Base-by-base conservation (phyloP, 139 green algal species). In the Bryopsis sp. region DNA sequence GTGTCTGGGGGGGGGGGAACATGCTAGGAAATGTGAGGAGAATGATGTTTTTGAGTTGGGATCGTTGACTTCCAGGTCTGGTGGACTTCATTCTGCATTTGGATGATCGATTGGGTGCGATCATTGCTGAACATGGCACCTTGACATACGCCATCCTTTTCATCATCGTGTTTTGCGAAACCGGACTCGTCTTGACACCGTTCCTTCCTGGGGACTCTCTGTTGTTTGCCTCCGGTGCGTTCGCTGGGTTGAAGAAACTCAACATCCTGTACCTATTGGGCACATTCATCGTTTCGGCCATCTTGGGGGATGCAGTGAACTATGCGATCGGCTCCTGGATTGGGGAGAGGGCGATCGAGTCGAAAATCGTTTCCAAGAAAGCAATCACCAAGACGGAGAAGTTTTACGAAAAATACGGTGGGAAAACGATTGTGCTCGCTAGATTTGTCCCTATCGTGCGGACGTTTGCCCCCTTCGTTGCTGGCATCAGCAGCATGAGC, bases 401-500 rank as follows among this genome's bases (percentile, higher is more conserved):
- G 8, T 96, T 91, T 67, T 96, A 93, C 58, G 68, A 46, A 37
- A 92, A 91, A 76, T 85, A 95, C 64, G 89, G 89, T 11, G 86
- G 82, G 67, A 93, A 93, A 74, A 91, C 89, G 3, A 79, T 97
- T 19, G 88, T 97, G 39, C 77, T 97, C 57, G 91, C 88, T 2
- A 82, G 91, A 33, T 97, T 97, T 69, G 82, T 97, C 39, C 89
- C 90, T 60, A 96, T 97, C 64, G 82, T 97, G 0, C 82, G 91
- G 31, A 97, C 91, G 3, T 94, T 96, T 71, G 91, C 91, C 22
- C 91, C 91, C 6, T 97, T 97, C 72, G 87, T 97, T 19, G 91
- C 91, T 1, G 91, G 91, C 34, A 81, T 97, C 6, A 87, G 84
- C 26, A 80, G 64, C 48, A 95, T 96, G 89, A 35, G 74, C 1